phyloP scores from a whole-genome alignment of 169 alveolate genomes.

The Eimeria maxima region DNA sequence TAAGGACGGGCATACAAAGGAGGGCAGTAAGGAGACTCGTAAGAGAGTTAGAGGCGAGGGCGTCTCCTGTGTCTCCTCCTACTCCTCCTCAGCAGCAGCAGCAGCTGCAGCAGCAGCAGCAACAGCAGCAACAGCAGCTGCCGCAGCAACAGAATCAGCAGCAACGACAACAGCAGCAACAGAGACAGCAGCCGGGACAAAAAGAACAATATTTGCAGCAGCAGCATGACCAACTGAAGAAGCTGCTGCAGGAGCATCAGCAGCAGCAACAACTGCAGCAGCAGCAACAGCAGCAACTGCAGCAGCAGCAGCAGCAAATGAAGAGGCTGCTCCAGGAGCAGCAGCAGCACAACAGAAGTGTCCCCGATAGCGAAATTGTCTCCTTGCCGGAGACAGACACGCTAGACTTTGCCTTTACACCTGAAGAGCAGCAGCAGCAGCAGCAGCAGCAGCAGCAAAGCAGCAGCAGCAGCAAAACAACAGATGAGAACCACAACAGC shows the following conservation, averaged over 20 bases:
- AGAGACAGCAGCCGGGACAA: no score
- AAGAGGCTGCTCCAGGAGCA: conserved; percentile 4
- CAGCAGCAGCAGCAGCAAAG: conserved; percentile 37
- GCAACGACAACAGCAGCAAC: no score
- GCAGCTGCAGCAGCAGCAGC: not conserved
- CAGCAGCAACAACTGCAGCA: no score
- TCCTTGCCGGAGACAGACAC: conserved; percentile 15
- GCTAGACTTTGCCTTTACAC: not conserved
- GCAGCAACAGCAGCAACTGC: no score
- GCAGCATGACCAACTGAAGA: no score
- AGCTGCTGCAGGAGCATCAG: no score
- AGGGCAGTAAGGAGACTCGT: not conserved
- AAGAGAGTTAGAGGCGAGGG: not conserved
- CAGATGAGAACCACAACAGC: no score
- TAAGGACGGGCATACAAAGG: not conserved
- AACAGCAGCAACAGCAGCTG: no score
- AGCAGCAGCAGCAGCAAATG: no score
- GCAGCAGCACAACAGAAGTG: conserved; percentile 14
- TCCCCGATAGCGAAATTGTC: not conserved
- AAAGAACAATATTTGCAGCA: no score
- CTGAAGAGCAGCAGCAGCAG: not conserved
- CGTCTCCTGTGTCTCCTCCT: not conserved
- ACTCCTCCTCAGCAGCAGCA: not conserved
- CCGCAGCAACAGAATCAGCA: no score
- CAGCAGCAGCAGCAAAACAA: no score